Evolutionary conservation across 495 filamentous ascomycete species (phyloP).

Genomic region (Trichoderma orchidacearum): DNA sequence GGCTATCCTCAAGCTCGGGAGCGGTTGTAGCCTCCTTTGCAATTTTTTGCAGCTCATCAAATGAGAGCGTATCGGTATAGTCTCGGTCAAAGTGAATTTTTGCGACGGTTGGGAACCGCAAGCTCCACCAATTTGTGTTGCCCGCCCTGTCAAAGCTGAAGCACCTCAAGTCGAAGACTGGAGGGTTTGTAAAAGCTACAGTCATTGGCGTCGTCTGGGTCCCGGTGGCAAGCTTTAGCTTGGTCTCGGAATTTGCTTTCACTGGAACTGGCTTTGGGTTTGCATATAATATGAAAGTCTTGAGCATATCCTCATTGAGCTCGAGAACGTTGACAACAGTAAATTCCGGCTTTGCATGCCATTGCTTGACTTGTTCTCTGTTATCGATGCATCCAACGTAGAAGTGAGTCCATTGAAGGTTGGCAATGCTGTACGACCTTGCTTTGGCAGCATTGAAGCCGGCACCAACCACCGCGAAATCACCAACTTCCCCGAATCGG

Average conservation of each 20-base stretch:
- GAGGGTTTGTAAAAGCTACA: constrained; percentile 22
- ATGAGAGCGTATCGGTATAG: constrained; percentile 24
- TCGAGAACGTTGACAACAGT: constrained; percentile 43
- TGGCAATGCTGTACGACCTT: constrained; percentile 26
- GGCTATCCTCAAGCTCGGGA: constrained; percentile 21
- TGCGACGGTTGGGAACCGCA: constrained; percentile 28
- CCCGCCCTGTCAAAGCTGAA: constrained; percentile 30
- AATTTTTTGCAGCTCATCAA: constrained; percentile 28
- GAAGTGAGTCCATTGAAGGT: constrained; percentile 62
- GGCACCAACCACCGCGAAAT: constrained; percentile 66
- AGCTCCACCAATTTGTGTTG: constrained; percentile 31
- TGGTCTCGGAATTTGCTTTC: constrained; percentile 15
- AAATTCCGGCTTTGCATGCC: constrained; percentile 42
- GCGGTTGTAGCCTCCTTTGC: constrained; percentile 20
- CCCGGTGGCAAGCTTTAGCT: constrained; percentile 15
- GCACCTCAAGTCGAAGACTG: constrained; percentile 33
- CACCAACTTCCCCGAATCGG: constrained; percentile 65
- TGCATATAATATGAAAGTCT: constrained; percentile 16
- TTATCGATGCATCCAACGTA: constrained; percentile 67
- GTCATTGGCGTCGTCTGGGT: constrained; percentile 21
- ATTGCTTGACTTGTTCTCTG: constrained; percentile 43
- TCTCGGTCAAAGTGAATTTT: constrained; percentile 35
- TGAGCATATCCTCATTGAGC: constrained; percentile 21
- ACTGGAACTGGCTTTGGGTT: constrained; percentile 18
- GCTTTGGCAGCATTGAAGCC: constrained; percentile 48